phyloP scores from a whole-genome alignment of 2,329 filamentous ascomycete species.

The Coniella lustricola region DNA sequence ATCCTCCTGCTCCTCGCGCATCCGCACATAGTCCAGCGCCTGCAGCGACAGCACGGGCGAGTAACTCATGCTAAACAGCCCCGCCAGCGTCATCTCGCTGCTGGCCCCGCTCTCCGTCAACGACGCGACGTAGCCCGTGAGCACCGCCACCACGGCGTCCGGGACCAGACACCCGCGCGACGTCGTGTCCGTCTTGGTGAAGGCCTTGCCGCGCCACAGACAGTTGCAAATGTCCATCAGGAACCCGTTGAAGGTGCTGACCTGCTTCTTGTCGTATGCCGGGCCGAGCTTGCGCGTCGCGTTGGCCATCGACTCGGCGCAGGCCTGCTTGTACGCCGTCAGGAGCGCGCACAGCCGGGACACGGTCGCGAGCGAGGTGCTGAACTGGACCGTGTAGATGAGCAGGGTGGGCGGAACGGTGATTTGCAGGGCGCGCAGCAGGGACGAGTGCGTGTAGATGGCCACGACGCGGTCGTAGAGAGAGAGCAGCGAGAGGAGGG shows the following conservation, averaged over 20 bases:
- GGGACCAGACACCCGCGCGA: conserved; percentile 49
- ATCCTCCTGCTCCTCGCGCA: conserved; percentile 49
- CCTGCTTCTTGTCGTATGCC: conserved; percentile 50
- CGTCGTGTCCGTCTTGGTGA: conserved; percentile 58
- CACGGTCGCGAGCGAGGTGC: conserved; percentile 52
- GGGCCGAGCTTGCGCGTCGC: conserved; percentile 22
- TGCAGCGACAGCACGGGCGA: conserved; percentile 50
- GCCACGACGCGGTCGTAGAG: conserved; percentile 61
- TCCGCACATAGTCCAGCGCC: conserved; percentile 48
- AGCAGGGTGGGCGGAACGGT: conserved; percentile 60
- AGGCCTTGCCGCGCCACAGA: conserved; percentile 68
- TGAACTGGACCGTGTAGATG: conserved; percentile 66
- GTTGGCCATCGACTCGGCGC: conserved; percentile 56
- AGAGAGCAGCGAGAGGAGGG: conserved; percentile 54
- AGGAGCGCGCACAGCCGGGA: conserved; percentile 65
- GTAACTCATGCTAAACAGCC: conserved; percentile 52
- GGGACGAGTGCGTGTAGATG: conserved; percentile 44
- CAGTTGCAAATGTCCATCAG: conserved; percentile 84
- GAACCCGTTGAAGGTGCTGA: conserved; percentile 71
- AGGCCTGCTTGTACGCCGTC: conserved; percentile 65
- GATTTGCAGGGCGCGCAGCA: conserved; percentile 54
- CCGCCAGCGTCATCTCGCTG: conserved; percentile 35
- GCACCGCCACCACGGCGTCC: conserved; percentile 33
- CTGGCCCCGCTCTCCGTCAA: conserved; percentile 34
- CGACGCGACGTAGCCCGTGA: conserved; percentile 41